Base-by-base conservation (phyloP, 352 stramenopile species). In the Phytophthora brassicae region DNA sequence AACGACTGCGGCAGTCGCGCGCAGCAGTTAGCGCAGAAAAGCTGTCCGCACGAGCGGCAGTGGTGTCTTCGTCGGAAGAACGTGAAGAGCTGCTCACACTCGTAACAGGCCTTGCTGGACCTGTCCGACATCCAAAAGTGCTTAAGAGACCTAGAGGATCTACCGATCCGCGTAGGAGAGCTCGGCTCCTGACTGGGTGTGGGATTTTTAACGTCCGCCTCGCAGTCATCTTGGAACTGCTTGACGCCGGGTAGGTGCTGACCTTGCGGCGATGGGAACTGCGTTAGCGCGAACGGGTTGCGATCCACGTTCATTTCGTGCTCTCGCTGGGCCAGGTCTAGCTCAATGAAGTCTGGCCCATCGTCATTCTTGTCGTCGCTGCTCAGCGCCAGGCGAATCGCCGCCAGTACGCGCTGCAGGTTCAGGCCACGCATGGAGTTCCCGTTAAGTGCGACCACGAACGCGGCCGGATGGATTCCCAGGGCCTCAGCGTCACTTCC, bases 41-140 rank as follows among this genome's bases (percentile, higher is more conserved):
- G 89, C 59, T 95, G 86, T 4, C 86, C 86, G 44, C 86, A 95
- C 13, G 84, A 93, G 4, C 86, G 85, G 52, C 86, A 95, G 44
- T 95, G 86, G 49, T 95, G 86, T 31, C 79, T 72, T 13, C 86
- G 70, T 36, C 85, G 66, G 48, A 93, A 86, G 43, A 95, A 94
- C 17, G 80, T 92, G 48, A 95, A 95, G 33, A 91, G 68, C 44
- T 84, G 73, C 44, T 93, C 85, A 60, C 86, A 95, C 38, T 92
- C 81, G 50, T 91, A 92, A 47, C 86, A 95, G 0, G 76, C 69
- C 56, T 95, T 95, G 19, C 79, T 79, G 16, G 86, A 92, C 16
- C 86, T 81, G 58, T 95, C 86, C 46, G 86, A 95, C 86, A 95
- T 95, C 86, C 86, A 95, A 57, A 95, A 95, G 62, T 92, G 84